Evolutionary conservation across 148 eudicot species (phyloP).

Genomic region (Polygonum aviculare): DNA sequence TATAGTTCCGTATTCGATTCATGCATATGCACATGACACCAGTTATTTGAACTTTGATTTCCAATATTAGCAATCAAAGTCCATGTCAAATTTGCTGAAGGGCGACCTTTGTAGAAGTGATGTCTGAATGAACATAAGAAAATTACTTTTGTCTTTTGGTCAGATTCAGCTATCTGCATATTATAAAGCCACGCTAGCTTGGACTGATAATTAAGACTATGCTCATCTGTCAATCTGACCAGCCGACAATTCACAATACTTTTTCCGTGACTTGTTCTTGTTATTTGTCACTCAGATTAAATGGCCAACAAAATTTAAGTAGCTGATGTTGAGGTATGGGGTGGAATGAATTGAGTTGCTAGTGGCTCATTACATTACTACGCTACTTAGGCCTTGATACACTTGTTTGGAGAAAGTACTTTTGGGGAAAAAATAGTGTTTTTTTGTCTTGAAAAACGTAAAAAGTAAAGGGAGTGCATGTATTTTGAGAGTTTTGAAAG

Average conservation of each 20-base stretch:
- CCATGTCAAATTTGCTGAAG: background rate
- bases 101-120: background rate
- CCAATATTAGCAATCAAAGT: background rate
- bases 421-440: no score
- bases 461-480: no score
- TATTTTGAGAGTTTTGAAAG: no score
- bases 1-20: background rate
- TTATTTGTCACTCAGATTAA: background rate
- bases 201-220: background rate
- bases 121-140: background rate
- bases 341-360: background rate
- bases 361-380: background rate
- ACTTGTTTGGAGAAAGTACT: no score
- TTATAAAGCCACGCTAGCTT: background rate
- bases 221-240: background rate
- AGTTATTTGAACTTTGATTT: background rate
- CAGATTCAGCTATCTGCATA: background rate
- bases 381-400: no score
- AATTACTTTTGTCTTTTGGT: background rate
- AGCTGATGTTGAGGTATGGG: background rate
- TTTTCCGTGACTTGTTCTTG: no score
- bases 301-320: background rate
- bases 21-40: background rate
- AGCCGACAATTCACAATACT: background rate
- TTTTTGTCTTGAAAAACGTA: no score